Base-by-base conservation (phyloP, 768 basidiomycete species). In the Termitomyces sp. region DNA sequence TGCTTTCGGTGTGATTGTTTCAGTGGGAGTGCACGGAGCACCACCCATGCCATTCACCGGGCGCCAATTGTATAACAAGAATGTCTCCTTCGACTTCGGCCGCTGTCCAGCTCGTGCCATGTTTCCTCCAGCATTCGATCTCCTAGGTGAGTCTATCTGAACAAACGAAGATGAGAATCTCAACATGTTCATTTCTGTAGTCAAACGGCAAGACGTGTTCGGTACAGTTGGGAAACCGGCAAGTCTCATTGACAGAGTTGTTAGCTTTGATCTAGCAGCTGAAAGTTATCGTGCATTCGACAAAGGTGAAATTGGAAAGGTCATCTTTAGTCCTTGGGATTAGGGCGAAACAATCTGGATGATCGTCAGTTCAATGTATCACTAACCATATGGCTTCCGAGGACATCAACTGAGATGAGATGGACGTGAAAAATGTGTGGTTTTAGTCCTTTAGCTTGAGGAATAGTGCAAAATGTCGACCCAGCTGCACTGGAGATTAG, bases 21-120 rank as follows among this genome's bases (percentile, higher is more conserved):
- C 88, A 7, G 88, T 92, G 3, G 88, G 90, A 8, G 87, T 88
- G 10, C 88, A 90, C 57, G 79, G 83, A 55, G 75, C 70, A 49
- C 72, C 72, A 1, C 75, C 68, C 22, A 61, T 88, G 39, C 86
- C 86, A 1, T 82, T 85, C 62, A 82, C 78, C 12, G 77, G 82
- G 3, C 69, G 73, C 9, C 74, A 85, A 43, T 65, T 86, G 56
- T 92, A 92, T 69, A 75, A 85, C 75, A 89, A 90, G 71, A 92
- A 92, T 68, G 79, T 90, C 7, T 88, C 86, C 0, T 74, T 90
- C 26, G 86, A 90, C 64, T 92, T 92, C 66, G 91, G 91, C 9
- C 82, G 90, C 9, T 92, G 90, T 62, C 90, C 89, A 16, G 88
- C 89, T 5, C 82, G 87, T 14, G 83, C 89, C 0, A 83, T 91